phyloP scores from a whole-genome alignment of 2,329 filamentous ascomycete genomes.

The Amesomyces nigricolor region DNA sequence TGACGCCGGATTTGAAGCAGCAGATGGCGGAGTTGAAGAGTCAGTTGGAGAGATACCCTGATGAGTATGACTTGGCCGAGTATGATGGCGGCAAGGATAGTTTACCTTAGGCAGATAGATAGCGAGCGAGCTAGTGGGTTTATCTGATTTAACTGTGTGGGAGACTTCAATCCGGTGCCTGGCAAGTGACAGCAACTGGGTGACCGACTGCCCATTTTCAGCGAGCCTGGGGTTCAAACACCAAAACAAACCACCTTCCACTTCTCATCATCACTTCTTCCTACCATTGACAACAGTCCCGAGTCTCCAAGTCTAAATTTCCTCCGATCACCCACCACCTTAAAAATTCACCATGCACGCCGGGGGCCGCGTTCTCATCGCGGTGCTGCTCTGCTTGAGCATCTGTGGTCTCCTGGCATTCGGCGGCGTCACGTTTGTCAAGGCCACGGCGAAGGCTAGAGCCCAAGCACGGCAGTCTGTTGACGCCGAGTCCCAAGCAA shows the following conservation, averaged over 20 bases:
- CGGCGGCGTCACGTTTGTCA: conserved; percentile 9
- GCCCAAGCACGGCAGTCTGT: background rate
- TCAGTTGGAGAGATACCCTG: conserved; percentile 79
- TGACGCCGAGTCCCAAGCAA: conserved; percentile 1
- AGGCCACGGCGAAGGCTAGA: background rate
- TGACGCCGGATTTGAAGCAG: conserved; percentile 55
- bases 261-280: too few species aligned
- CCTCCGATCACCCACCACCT: too few species aligned
- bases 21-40: conserved; percentile 72
- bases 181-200: background rate
- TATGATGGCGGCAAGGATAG: conserved; percentile 32
- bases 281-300: too few species aligned
- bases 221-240: background rate
- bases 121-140: conserved; percentile 6
- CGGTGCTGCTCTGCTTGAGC: conserved; percentile 8
- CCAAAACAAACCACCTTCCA: background rate
- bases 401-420: conserved; percentile 1
- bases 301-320: too few species aligned
- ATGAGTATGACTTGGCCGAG: conserved; percentile 69
- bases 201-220: background rate
- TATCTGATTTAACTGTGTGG: background rate
- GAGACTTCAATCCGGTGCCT: too few species aligned
- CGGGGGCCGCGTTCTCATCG: conserved; percentile 9
- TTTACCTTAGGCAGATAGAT: conserved; percentile 26
- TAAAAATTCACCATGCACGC: too few species aligned